Evolutionary conservation across 1,284 basidiomycete genomes (phyloP).

Genomic region (Meira miltonrushii): DNA sequence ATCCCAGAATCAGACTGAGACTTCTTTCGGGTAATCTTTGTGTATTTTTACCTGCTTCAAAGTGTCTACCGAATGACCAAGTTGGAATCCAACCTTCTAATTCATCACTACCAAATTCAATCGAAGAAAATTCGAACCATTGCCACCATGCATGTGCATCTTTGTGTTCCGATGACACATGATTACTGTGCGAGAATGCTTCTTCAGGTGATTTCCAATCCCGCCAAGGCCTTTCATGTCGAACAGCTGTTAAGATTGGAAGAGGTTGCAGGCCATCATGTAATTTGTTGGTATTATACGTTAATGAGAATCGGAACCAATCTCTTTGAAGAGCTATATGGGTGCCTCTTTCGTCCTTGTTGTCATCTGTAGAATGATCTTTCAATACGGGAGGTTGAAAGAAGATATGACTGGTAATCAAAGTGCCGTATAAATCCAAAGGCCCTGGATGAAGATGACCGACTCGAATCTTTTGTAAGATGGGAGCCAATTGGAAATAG

Average conservation of each 20-base stretch:
- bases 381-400: constrained; percentile 2
- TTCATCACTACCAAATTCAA: constrained; percentile 49
- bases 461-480: constrained; percentile 29
- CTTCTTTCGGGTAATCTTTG: constrained; percentile 28
- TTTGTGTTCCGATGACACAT: not conserved
- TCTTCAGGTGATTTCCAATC: constrained; percentile 9
- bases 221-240: constrained; percentile 15
- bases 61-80: constrained; percentile 49
- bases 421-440: constrained; percentile 6
- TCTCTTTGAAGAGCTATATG: constrained; percentile 22
- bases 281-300: constrained; percentile 34
- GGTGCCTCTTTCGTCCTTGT: not conserved
- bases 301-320: constrained; percentile 43
- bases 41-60: constrained; percentile 28
- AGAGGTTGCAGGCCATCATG: constrained; percentile 28
- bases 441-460: constrained; percentile 9
- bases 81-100: constrained; percentile 52
- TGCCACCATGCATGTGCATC: constrained; percentile 21
- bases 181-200: constrained; percentile 2
- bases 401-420: constrained; percentile 9
- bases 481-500: constrained; percentile 43
- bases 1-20: constrained; percentile 45
- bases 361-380: not conserved
- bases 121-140: constrained; percentile 51
- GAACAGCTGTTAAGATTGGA: constrained; percentile 44